Percentiles rank a stretch among this genome's conserved stretches.
Conservation (phyloP, 345 rosid genomes). For the Populus pruinosa region DNA sequence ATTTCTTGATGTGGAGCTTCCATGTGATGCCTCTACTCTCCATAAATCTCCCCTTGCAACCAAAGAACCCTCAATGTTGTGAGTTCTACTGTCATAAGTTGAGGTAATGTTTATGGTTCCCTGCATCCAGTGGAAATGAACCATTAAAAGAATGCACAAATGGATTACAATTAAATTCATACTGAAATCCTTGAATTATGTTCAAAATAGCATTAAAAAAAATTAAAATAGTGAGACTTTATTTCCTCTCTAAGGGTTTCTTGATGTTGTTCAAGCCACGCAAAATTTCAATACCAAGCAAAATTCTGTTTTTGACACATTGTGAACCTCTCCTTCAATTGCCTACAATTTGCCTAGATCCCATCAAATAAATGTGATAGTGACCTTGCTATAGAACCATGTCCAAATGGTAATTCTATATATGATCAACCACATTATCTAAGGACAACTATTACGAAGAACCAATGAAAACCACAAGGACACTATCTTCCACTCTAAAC, state of each 20-base stretch:
- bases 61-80: conserved; percentile 64
- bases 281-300: neutral
- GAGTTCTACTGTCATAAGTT: conserved; percentile 73
- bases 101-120: conserved; percentile 70
- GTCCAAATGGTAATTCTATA: neutral
- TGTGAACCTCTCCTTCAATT: neutral
- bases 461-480: neutral
- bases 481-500: neutral
- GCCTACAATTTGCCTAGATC: neutral
- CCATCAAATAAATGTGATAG: neutral
- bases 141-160: conserved; percentile 1
- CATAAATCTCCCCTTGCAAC: conserved; percentile 95
- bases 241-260: neutral
- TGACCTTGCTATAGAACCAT: neutral
- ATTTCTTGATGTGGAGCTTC: conserved; percentile 56
- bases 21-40: conserved; percentile 83
- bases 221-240: neutral
- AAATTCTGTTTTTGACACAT: neutral
- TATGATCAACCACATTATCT: neutral
- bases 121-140: conserved; percentile 36
- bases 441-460: neutral
- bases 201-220: neutral
- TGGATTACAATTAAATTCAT: neutral
- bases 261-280: neutral
- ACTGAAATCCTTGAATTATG: neutral